Evolutionary conservation across 257 asterid genomes (phyloP), one percentile per base, ranked within the genome.

Genomic region (Sherardia arvensis): DNA sequence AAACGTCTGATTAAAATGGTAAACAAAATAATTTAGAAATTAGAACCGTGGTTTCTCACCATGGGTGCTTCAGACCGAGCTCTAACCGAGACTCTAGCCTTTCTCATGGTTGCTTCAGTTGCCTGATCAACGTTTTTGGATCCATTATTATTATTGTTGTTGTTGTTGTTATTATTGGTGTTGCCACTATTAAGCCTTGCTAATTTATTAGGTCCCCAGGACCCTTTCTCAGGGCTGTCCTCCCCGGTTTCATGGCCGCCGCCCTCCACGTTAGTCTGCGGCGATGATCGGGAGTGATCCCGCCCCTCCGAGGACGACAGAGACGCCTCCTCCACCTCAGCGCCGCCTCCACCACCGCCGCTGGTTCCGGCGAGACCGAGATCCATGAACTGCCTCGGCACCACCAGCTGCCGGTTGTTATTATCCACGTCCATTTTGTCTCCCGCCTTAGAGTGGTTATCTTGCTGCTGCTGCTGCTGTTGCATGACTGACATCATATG

Each of bases 31-130:
- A n/a, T n/a, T n/a, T n/a, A 38, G 0, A 38, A 11, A 38, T 10
- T 3, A 17, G 21, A 59, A 27, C 18, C 17, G 2, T 14, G 20
- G 20, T 56, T 22, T 1, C 40, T 9, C 76, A 92, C 99, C 97
- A 84, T 87, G 38, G 94, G 77, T 51, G 97, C 95, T 66, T 92
- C 99, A 0, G 99, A 92, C 53, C 96, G 80, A 36, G 96, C 94
- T 28, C 97, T 78, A 66, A 92, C 99, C 0, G 99, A 89, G 29
- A 92, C 99, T n/a, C 99, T 83, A 43, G 96, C 97, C 82, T 89
- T 92, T 76, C 97, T 83, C 96, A 92, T 89, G 5, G 96, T 92
- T 22, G 97, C 95, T 76, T 89, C 97, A 3, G 87, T 66, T 3
- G 95, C 83, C 67, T 89, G 99, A 77, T 92, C 99, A 23, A 72